Percentiles rank a stretch among this genome's conserved stretches.
Evolutionary conservation across 2,329 filamentous ascomycete genomes (phyloP).

Genomic region (Nemania bipapillata): DNA sequence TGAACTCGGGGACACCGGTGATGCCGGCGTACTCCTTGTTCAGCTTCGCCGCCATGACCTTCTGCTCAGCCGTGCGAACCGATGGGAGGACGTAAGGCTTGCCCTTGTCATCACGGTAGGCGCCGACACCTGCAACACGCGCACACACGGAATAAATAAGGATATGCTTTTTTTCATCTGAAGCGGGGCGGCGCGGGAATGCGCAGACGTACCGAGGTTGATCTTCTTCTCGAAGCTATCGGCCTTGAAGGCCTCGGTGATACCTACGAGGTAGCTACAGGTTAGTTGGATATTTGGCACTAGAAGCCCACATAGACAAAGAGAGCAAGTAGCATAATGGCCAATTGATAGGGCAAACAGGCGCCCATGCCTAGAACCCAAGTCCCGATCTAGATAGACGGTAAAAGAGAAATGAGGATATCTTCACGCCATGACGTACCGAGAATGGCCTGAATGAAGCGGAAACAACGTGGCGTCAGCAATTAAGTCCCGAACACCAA

Average conservation of each 20-base stretch:
- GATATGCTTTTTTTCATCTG: conserved; percentile 1
- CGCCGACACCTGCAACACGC: conserved; percentile 78
- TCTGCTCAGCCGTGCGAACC: conserved; percentile 87
- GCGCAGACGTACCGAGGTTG: conserved; percentile 77
- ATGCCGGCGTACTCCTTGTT: conserved; percentile 99
- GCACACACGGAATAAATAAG: neutral
- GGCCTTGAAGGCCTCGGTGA: conserved; percentile 99
- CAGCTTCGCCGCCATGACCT: conserved; percentile 78
- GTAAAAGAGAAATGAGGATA: no score
- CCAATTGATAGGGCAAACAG: no score
- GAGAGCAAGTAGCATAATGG: conserved; percentile 26
- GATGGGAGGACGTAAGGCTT: conserved; percentile 98
- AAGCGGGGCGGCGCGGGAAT: no score
- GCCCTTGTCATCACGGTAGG: conserved; percentile 97
- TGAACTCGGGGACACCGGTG: conserved; percentile 94
- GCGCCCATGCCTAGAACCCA: no score
- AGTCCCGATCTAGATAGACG: conserved; percentile 11
- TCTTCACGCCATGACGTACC: conserved; percentile 63
- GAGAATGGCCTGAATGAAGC: conserved; percentile 73
- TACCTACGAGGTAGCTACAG: conserved; percentile 62
- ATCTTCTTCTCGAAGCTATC: conserved; percentile 95
- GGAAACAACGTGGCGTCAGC: conserved; percentile 38
- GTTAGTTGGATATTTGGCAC: conserved; percentile 44
- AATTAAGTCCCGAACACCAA: conserved; percentile 22
- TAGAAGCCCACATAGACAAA: no score